A percentile compares a stretch with the other conserved stretches of the same genome.
These are phyloP conservation scores for Austroboletus eburneus DNA, from an alignment of 768 basidiomycete species.

Conservation along the genomic window DNA sequence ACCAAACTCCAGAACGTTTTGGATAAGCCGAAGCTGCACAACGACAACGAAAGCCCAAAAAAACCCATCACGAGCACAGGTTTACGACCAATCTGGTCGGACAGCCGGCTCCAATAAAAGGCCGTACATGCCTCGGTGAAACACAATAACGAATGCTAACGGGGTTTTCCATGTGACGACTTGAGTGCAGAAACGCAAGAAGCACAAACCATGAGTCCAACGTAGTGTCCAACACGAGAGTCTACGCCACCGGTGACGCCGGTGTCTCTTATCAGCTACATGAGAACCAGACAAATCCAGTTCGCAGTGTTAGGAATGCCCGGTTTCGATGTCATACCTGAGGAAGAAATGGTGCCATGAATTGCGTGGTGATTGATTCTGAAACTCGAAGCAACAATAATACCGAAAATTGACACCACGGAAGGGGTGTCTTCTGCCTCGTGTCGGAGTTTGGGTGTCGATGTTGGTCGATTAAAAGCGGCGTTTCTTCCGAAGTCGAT, in stretches of 20 bases:
- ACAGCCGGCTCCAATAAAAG: slow-evolving; percentile 47
- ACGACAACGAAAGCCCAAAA: slow-evolving; percentile 41
- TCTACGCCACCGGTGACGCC: slow-evolving; percentile 36
- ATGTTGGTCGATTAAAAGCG: neutral
- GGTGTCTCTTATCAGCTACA: too few relatives aligned
- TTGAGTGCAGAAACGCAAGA: neutral
- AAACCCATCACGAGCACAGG: slow-evolving; percentile 45
- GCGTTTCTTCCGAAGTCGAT: too few relatives aligned
- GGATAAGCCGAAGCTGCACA: slow-evolving; percentile 16
- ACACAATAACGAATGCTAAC: slow-evolving; percentile 48
- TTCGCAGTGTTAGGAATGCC: too few relatives aligned
- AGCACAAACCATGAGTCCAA: slow-evolving; percentile 41
- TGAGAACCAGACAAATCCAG: too few relatives aligned
- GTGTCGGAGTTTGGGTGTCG: slow-evolving; percentile 21
- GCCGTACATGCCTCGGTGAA: slow-evolving; percentile 45
- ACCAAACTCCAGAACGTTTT: too few relatives aligned
- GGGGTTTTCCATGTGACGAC: too few relatives aligned
- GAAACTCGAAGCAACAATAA: slow-evolving; percentile 67
- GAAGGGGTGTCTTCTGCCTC: slow-evolving; percentile 48
- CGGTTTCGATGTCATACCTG: slow-evolving; percentile 43
- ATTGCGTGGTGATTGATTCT: slow-evolving; percentile 69
- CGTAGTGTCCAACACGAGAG: slow-evolving; percentile 36
- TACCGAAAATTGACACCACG: slow-evolving; percentile 65
- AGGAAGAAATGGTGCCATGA: slow-evolving; percentile 72
- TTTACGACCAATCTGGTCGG: slow-evolving; percentile 46